Percentiles rank a stretch among this genome's conserved stretches.
phyloP scores from a whole-genome alignment of 2,329 filamentous ascomycete species.

The Fusarium fujikuroi region DNA sequence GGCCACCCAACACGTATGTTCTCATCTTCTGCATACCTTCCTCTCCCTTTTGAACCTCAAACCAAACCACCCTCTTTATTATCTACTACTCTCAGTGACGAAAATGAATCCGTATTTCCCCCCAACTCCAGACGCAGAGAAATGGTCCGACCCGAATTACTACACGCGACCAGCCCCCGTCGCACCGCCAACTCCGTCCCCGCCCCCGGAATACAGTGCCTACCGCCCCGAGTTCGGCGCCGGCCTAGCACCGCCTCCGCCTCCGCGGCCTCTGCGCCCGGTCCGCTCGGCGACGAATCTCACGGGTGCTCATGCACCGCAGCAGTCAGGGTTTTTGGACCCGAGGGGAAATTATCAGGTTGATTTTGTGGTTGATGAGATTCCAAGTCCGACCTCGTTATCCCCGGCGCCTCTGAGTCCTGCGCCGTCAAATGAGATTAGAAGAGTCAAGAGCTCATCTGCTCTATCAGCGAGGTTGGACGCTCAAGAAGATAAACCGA shows the following conservation, averaged over 20 bases:
- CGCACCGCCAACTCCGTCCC: conserved; percentile 22
- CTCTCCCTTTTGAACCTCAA: conserved; percentile 13
- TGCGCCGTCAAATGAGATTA: conserved; percentile 38
- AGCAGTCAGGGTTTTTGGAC: conserved; percentile 37
- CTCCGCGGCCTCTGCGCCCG: conserved; percentile 38
- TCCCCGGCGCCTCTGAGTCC: conserved; percentile 6
- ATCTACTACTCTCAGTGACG: not conserved
- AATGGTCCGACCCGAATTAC: conserved; percentile 21
- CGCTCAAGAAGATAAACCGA: conserved; percentile 25
- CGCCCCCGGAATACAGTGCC: conserved; percentile 29
- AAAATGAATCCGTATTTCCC: conserved; percentile 16
- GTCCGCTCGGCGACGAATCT: conserved; percentile 43
- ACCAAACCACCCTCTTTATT: no score
- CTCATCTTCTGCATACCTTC: not conserved
- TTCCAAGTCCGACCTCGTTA: conserved; percentile 12
- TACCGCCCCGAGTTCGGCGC: conserved; percentile 9
- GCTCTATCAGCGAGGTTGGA: conserved; percentile 36
- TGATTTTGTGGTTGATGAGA: conserved; percentile 41
- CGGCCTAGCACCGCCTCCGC: conserved; percentile 28
- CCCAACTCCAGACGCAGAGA: conserved; percentile 7
- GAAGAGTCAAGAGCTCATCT: conserved; percentile 49
- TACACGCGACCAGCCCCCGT: conserved; percentile 29
- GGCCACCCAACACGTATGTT: conserved; percentile 21
- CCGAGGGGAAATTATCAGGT: conserved; percentile 31
- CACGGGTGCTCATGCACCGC: conserved; percentile 36